A percentile compares a stretch with the other conserved stretches of the same genome.
phyloP scores from a whole-genome alignment of 176 grass and related monocot genomes.

The Pontederia crassipes region DNA sequence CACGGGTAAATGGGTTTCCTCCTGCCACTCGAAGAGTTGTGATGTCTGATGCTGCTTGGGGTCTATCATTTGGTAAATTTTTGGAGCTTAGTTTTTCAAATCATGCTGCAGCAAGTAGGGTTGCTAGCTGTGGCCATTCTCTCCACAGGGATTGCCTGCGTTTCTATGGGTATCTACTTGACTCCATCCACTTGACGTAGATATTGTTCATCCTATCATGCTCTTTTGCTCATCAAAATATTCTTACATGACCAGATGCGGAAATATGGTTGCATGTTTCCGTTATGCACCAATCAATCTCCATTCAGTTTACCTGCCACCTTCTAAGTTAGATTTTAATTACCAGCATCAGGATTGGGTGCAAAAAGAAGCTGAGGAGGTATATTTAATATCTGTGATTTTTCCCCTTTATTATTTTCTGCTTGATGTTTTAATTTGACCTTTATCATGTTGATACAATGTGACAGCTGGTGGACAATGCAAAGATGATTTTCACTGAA shows the following conservation, averaged over 20 bases:
- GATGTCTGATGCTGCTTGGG: conserved; percentile 99
- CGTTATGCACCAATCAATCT: conserved; percentile 80
- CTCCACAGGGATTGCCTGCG: conserved; percentile 97
- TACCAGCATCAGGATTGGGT: conserved; percentile 95
- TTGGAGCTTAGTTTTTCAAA: conserved; percentile 99
- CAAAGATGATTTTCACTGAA: conserved; percentile 65
- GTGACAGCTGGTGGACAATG: conserved; percentile 47
- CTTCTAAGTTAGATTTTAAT: conserved; percentile 86
- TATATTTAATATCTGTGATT: conserved; percentile 14
- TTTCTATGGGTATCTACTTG: conserved; percentile 75
- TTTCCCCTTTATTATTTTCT: conserved; percentile 10
- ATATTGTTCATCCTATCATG: conserved; percentile 23
- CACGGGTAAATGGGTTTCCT: conserved; percentile 57
- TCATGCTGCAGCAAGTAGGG: conserved; percentile 94
- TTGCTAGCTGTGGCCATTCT: conserved; percentile 97
- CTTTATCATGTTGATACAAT: conserved; percentile 24
- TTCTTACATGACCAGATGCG: conserved; percentile 41
- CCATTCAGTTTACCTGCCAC: conserved; percentile 88
- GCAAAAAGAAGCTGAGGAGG: conserved; percentile 84
- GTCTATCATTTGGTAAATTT: conserved; percentile 98
- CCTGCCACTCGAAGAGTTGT: conserved; percentile 91
- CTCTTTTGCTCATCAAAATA: not conserved
- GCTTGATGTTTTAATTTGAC: conserved; percentile 21
- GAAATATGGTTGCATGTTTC: conserved; percentile 89
- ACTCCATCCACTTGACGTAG: not conserved